Base-by-base conservation (phyloP, 192 early-diverging fungal genomes). In the Coemansia aciculifera region DNA sequence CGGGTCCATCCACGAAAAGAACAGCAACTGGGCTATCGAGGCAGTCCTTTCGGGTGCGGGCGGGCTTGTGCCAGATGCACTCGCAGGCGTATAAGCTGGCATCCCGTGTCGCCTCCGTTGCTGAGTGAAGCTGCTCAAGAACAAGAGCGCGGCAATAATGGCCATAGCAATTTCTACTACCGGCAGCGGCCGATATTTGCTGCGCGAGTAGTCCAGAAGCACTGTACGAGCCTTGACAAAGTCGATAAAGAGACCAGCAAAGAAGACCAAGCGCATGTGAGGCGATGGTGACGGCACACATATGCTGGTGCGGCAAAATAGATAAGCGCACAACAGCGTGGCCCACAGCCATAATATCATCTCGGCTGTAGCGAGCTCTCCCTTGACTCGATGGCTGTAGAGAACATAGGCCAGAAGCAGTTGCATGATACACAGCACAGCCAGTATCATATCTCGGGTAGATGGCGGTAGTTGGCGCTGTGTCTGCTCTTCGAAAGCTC, bases 1-100 rank as follows among this genome's bases (percentile, higher is more conserved):
- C 2, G 85, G 89, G 65, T 83, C 85, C 49, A 88, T 80, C 89
- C 88, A 91, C 40, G 77, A 73, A 36, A 88, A 90, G 48, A 85
- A 84, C 43, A 91, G 63, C 9, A 69, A 69, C 49, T 88, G 89
- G n/a, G 87, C 65, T 23, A 86, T 62, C 37, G 86, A 86, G 31
- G 90, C 85, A 2, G 74, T 85, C 36, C 44, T 63, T 57, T 90
- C 87, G 3, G 89, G 89, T n/a, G 75, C 71, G 11, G 70, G 70
- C 54, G 79, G 79, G 5, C 66, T 63, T 10, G 38, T 62, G 2
- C 57, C 62, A 0, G 71, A 54, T 0, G 62, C 38, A 21, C 68
- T 66, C 13, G 63, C 57, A 2, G 72, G 74, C 31, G 72, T 34
- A 60, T 71, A 43, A 9, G 75, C 60, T 2, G 71, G 70, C 38